These are phyloP conservation scores for Heliosperma pusillum DNA, from an alignment of 148 eudicot species.

Conservation along the genomic window DNA sequence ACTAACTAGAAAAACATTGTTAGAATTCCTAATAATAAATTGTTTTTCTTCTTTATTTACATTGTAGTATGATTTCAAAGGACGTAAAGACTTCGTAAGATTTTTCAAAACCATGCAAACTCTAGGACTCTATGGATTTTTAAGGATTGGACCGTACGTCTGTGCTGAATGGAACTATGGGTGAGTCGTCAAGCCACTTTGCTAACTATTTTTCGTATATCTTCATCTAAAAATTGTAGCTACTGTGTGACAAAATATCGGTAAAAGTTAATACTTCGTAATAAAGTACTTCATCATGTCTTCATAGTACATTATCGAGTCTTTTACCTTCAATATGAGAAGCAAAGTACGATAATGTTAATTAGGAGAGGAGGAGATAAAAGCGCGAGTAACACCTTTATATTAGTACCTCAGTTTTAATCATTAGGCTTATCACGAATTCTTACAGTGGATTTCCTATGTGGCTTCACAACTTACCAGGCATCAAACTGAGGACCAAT, in stretches of 20 bases:
- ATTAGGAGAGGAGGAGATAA: no score
- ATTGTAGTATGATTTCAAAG: constrained; percentile 47
- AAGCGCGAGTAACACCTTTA: no score
- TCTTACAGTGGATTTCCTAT: constrained; percentile 50
- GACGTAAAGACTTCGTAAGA: constrained; percentile 37
- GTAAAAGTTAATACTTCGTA: no score
- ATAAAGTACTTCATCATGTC: no score
- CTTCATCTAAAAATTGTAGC: no score
- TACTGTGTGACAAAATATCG: no score
- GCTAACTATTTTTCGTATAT: no score
- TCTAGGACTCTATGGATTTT: constrained; percentile 43
- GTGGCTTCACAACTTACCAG: constrained; percentile 81
- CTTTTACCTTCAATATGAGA: no score
- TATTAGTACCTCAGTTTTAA: neutral
- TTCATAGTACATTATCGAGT: no score
- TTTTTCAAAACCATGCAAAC: constrained; percentile 45
- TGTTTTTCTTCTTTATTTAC: neutral
- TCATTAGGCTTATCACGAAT: neutral
- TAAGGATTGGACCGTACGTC: constrained; percentile 62
- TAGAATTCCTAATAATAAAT: neutral
- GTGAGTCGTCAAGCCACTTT: constrained; percentile 18
- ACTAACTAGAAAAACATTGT: no score
- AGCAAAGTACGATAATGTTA: no score
- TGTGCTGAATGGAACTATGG: constrained; percentile 66
- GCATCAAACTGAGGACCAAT: constrained; percentile 72